A percentile compares a stretch with the other conserved stretches of the same genome.
These are phyloP conservation scores for Xylaria polymorpha DNA, from an alignment of 2,329 filamentous ascomycete genomes.

Conservation along the genomic window DNA sequence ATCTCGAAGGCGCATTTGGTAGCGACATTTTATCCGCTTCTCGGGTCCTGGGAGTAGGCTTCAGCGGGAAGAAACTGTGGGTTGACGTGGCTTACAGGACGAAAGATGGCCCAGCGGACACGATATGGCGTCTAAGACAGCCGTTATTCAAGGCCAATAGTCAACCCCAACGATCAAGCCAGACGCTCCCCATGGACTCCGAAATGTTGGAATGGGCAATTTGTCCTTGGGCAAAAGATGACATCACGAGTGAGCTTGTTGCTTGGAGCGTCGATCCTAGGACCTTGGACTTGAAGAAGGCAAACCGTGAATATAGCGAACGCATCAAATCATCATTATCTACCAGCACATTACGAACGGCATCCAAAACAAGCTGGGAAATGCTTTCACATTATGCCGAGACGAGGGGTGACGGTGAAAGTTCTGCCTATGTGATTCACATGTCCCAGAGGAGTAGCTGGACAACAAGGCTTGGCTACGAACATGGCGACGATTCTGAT, in stretches of 20 bases:
- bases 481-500: background rate
- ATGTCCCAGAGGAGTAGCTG: conserved; percentile 13
- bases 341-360: background rate
- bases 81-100: conserved; percentile 28
- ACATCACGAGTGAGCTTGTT: conserved; percentile 13
- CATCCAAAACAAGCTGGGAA: conserved; percentile 5
- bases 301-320: conserved; percentile 5
- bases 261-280: conserved; percentile 20
- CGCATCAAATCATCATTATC: background rate
- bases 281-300: conserved; percentile 12
- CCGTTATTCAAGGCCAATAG: conserved; percentile 28
- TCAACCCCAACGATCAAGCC: conserved; percentile 11
- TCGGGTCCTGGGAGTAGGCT: conserved; percentile 19
- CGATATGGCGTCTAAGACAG: conserved; percentile 20
- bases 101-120: conserved; percentile 1
- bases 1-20: conserved; percentile 8
- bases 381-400: conserved; percentile 9
- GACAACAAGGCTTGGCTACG: too few relatives aligned
- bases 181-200: conserved; percentile 12
- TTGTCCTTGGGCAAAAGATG: background rate
- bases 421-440: conserved; percentile 16
- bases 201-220: conserved; percentile 11
- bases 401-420: background rate
- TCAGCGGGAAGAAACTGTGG: conserved; percentile 30
- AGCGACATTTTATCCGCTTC: conserved; percentile 3